A percentile compares a stretch with the other conserved stretches of the same genome.
phyloP scores from a whole-genome alignment of 805 yeast species.

The Teunomyces atbi region DNA sequence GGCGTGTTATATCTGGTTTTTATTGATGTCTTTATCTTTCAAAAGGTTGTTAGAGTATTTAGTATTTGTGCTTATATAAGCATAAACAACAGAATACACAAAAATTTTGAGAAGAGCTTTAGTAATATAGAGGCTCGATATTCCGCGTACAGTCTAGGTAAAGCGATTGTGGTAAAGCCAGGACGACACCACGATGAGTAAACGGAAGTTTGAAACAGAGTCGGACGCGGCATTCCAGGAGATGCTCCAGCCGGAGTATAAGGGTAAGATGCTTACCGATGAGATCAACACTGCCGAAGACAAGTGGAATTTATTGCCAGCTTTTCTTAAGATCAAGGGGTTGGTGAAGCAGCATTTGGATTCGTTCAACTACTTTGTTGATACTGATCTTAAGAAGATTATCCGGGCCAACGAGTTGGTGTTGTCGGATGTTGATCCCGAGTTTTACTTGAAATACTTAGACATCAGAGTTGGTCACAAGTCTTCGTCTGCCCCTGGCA shows the following conservation, averaged over 20 bases:
- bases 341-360: conserved; percentile 96
- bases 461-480: conserved; percentile 90
- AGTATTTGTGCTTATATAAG: neutral
- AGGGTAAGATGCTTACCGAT: conserved; percentile 85
- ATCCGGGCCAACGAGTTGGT: conserved; percentile 87
- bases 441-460: conserved; percentile 86
- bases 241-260: conserved; percentile 73
- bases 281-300: conserved; percentile 89
- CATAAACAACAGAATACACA: neutral
- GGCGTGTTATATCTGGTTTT: neutral
- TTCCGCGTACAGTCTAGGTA: neutral
- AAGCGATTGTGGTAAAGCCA: neutral
- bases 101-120: conserved; percentile 5
- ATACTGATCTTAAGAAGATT: conserved; percentile 88
- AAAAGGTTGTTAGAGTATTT: neutral
- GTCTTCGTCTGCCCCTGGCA: conserved; percentile 49
- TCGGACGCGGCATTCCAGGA: conserved; percentile 70
- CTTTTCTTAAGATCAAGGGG: conserved; percentile 93
- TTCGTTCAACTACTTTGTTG: conserved; percentile 96
- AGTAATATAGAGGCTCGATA: neutral
- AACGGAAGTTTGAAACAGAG: conserved; percentile 10
- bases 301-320: conserved; percentile 96
- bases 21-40: too few relatives aligned
- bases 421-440: conserved; percentile 94
- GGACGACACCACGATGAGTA: neutral